Percentiles rank a stretch among this genome's conserved stretches.
These are phyloP conservation scores for Colletotrichum endophyticum DNA, from an alignment of 2,329 filamentous ascomycete genomes.

Conservation along the genomic window DNA sequence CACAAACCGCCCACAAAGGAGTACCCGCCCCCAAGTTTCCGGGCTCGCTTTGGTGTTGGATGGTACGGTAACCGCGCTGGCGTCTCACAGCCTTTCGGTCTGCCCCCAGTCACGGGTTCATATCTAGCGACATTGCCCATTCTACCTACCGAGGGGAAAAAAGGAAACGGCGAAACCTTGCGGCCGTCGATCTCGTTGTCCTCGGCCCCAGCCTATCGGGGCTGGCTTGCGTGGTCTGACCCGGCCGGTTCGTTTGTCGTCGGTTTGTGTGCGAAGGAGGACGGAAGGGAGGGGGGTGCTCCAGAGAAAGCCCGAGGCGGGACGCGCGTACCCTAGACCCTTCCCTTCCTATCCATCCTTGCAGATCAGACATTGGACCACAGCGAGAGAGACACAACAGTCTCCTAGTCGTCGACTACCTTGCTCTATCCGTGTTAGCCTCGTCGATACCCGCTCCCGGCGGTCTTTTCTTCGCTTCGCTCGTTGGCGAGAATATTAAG, in stretches of 20 bases:
- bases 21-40: constrained; percentile 10
- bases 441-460: not conserved
- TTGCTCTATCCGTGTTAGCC: not conserved
- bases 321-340: constrained; percentile 19
- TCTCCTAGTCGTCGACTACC: not conserved
- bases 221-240: constrained; percentile 16
- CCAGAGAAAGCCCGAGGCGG: not conserved
- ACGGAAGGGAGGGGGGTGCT: not conserved
- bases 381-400: not conserved
- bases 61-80: not conserved
- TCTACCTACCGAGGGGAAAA: not conserved
- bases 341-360: constrained; percentile 10
- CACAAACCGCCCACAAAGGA: not conserved
- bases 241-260: not conserved
- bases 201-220: not conserved
- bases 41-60: not conserved
- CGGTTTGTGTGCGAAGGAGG: not conserved
- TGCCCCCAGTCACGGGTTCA: not conserved
- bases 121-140: not conserved
- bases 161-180: not conserved
- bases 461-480: not conserved
- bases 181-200: not conserved
- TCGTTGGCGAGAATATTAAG: not conserved
- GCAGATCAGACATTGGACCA: constrained; percentile 21
- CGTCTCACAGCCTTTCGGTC: not conserved